Evolutionary conservation across 441 rosid genomes (phyloP).

Genomic region (Erodium texanum): DNA sequence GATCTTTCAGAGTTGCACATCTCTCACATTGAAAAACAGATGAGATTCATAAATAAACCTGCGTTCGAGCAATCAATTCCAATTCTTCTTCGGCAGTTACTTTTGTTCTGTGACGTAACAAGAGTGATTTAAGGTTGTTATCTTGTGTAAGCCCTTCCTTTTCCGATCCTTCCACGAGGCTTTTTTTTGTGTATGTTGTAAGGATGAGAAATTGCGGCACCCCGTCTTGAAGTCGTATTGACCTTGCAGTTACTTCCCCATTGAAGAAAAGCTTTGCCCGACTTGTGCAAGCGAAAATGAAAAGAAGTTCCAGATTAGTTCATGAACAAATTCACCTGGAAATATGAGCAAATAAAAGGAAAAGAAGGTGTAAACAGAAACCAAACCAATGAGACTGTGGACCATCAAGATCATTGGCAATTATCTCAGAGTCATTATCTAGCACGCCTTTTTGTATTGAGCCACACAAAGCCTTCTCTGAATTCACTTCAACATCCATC

Average conservation of each 20-base stretch:
- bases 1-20: constrained; percentile 9
- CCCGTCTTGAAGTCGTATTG: constrained; percentile 47
- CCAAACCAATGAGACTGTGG: constrained; percentile 48
- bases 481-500: constrained; percentile 27
- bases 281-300: constrained; percentile 29
- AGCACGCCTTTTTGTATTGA: constrained; percentile 56
- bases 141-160: constrained; percentile 39
- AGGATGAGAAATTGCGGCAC: too few species aligned
- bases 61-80: constrained; percentile 54
- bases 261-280: constrained; percentile 31
- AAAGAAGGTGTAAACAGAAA: constrained; percentile 15
- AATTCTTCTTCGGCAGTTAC: constrained; percentile 69
- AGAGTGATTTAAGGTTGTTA: constrained; percentile 59
- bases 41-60: constrained; percentile 38
- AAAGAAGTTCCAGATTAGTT: constrained; percentile 12
- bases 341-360: constrained; percentile 13
- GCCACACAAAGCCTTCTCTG: constrained; percentile 65
- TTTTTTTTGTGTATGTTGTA: too few species aligned
- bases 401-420: constrained; percentile 24
- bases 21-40: constrained; percentile 2
- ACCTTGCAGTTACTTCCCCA: constrained; percentile 43
- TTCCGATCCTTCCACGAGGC: constrained; percentile 36
- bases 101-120: constrained; percentile 71
- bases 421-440: constrained; percentile 25
- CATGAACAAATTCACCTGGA: background rate